Base-by-base conservation (phyloP, 1,284 basidiomycete species). In the Ceratobasidium sp. region DNA sequence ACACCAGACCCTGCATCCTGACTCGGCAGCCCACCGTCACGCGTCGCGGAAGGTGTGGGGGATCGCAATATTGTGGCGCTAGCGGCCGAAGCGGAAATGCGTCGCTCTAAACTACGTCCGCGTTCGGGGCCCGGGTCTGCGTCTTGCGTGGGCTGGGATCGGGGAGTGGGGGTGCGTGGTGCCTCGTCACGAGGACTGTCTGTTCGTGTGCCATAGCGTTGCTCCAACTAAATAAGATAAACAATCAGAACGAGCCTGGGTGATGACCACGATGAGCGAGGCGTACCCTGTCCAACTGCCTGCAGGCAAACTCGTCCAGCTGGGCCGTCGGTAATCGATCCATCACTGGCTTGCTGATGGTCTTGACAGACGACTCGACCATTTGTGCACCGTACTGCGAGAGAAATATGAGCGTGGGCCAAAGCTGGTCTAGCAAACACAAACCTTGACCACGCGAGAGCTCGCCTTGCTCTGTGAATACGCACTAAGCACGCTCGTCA, bases 291-390 rank as follows among this genome's bases (percentile, higher is more conserved):
- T 96, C 94, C 62, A 96, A 87, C 83, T 96, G 94, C 73, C 94
- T 88, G 82, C 93, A 94, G 1, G 95, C 95, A 84, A 96, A 96
- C 79, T 94, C 94, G 81, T 96, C 95, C n/a, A 96, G 86, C 82
- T 92, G 91, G 78, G 90, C 91, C 75, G 90, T 92, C 57, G 90
- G 94, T 0, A 96, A 86, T 60, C 93, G 90, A 79, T 93, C 90
- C 78, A 95, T 93, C 67, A 96, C 94, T n/a, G 95, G 95, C 10
- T 91, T 88, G 14, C 94, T 95, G 70, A 96, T 91, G 41, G 92
- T 89, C 83, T 93, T 94, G 74, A 97, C 90, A 57, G 93, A 92
- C 2, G 91, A 94, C 84, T 96, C 95, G 86, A 96, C 91, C 87
- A 96, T 93, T 83, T 93, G 93, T 27, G 93, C 95, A 77, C 95